Base-by-base conservation (phyloP, 2,329 filamentous ascomycete species). In the Triangularia verruculosa region DNA sequence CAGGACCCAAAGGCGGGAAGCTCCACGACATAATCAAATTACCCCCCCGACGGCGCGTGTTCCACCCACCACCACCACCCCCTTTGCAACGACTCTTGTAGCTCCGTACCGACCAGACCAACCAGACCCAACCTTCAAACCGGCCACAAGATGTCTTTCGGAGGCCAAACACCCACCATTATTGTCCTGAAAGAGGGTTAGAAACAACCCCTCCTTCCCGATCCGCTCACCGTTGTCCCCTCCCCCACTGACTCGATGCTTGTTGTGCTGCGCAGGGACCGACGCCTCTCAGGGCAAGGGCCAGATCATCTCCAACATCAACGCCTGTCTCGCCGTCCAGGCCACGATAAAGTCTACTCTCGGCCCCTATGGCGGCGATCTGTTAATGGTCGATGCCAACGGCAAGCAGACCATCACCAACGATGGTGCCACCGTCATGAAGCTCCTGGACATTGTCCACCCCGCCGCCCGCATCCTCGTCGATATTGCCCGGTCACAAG, bases 351-450 rank as follows among this genome's bases (percentile, higher is more conserved):
- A 96, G 82, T 92, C 90, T 73, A 99, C 95, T 20, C 85, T 99
- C 34, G 95, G 95, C 47, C 95, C 95, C 32, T 99, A 98, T 79
- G 95, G 95, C 76, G 95, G 95, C 74, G 95, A 99, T 80, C 81
- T 98, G 76, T 84, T 99, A 77, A 89, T 99, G 80, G 94, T 98
- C 62, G 95, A 98, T 79, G 89, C 88, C 78, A 97, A 97, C 83
- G 95, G 95, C 77, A 89, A 82, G 78, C 93, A 97, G 81, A 99
- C 95, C 61, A 98, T 99, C 76, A 99, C 95, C 72, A 99, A 99
- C 80, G 95, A 99, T 81, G 95, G 95, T 75, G 95, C 95, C 57
- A 99, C 95, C 58, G 95, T 98, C 66, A 99, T 99, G 95, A 98
- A 95, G 92, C 90, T 99, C 61, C 90, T 99, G 76, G 95, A 99